These are phyloP conservation scores for Aspergillus indologenus DNA, from an alignment of 495 filamentous ascomycete genomes.

Conservation along the genomic window DNA sequence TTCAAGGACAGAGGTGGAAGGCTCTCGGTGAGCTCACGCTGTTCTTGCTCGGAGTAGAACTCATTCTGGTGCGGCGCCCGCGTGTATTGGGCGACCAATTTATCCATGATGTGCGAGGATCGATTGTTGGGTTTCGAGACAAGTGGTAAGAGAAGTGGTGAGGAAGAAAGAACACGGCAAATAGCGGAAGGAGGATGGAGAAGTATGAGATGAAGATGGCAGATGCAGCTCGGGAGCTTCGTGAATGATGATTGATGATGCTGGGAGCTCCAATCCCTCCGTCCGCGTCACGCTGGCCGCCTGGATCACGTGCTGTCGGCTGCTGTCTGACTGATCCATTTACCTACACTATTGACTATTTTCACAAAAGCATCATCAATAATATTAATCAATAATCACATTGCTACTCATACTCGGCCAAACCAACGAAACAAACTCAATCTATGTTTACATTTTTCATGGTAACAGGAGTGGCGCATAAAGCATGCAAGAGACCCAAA, in stretches of 20 bases:
- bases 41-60: constrained; percentile 68
- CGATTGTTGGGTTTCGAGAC: constrained; percentile 8
- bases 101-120: constrained; percentile 66
- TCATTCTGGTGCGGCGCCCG: constrained; percentile 69
- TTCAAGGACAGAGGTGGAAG: constrained; percentile 75
- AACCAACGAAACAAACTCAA: neutral
- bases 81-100: constrained; percentile 86
- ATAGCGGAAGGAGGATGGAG: constrained; percentile 11
- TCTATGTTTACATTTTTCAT: neutral
- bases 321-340: too few species aligned
- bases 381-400: neutral
- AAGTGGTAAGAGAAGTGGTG: neutral
- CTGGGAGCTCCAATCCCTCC: constrained; percentile 33
- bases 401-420: neutral
- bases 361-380: too few species aligned
- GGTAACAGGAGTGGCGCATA: neutral
- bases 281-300: constrained; percentile 46
- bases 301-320: constrained; percentile 47
- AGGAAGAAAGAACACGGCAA: neutral
- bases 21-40: constrained; percentile 66
- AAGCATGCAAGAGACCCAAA: constrained; percentile 1
- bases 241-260: constrained; percentile 24
- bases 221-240: constrained; percentile 21
- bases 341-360: too few species aligned
- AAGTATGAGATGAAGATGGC: constrained; percentile 16